Conservation (phyloP, 2,329 filamentous ascomycete genomes). For the Cordyceps militaris region DNA sequence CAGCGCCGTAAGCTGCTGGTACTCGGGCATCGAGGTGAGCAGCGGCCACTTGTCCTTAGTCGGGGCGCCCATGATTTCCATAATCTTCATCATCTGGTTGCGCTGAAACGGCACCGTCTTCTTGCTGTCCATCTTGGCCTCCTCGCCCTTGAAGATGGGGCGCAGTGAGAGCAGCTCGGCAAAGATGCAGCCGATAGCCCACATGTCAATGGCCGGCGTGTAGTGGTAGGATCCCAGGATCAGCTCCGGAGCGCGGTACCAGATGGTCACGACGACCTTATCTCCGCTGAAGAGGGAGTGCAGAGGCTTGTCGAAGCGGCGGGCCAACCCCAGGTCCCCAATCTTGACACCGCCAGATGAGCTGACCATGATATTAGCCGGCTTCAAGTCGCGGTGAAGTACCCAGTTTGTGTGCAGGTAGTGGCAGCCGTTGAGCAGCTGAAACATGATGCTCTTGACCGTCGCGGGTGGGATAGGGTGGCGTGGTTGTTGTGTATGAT, state of each 20-base stretch:
- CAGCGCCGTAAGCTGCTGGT: slow-evolving; percentile 57
- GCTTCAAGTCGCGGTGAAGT: slow-evolving; percentile 91
- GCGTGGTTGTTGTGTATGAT: slow-evolving; percentile 83
- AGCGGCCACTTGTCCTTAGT: slow-evolving; percentile 85
- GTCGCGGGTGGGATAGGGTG: slow-evolving; percentile 83
- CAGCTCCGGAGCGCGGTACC: slow-evolving; percentile 94
- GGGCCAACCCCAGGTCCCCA: slow-evolving; percentile 84
- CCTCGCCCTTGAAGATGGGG: slow-evolving; percentile 97
- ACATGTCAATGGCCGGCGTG: slow-evolving; percentile 93
- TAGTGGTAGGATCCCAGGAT: slow-evolving; percentile 92
- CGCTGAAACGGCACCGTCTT: slow-evolving; percentile 96
- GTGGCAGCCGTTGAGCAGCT: slow-evolving; percentile 87
- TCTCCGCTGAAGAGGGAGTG: slow-evolving; percentile 89
- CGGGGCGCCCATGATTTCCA: slow-evolving; percentile 89
- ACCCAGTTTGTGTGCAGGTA: slow-evolving; percentile 98
- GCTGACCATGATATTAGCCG: slow-evolving; percentile 98
- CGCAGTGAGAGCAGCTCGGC: slow-evolving; percentile 83
- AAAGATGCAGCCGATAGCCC: slow-evolving; percentile 97
- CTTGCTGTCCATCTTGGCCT: slow-evolving; percentile 98
- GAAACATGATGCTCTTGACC: slow-evolving; percentile 91
- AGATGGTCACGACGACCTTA: slow-evolving; percentile 98
- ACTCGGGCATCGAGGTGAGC: slow-evolving; percentile 80
- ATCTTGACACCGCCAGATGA: slow-evolving; percentile 86
- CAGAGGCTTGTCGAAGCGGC: slow-evolving; percentile 88
- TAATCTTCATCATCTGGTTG: slow-evolving; percentile 98